phyloP scores from a whole-genome alignment of 2,329 filamentous ascomycete species.

The Claviceps sp. region DNA sequence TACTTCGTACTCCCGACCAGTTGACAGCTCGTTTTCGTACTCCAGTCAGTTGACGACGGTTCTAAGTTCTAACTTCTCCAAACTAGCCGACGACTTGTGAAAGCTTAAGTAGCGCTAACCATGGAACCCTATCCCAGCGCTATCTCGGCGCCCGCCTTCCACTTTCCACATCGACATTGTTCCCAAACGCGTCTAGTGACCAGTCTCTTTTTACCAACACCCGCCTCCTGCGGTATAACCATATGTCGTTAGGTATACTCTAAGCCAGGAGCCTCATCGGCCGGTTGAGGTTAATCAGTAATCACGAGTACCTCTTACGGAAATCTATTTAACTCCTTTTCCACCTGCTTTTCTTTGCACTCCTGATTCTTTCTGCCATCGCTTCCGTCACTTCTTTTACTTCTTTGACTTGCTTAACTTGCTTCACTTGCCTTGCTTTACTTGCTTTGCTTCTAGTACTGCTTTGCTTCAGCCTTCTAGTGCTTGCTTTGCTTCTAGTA shows the following conservation, averaged over 20 bases:
- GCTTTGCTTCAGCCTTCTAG: no score
- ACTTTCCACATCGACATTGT: not conserved
- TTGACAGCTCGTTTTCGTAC: no score
- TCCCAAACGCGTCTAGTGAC: constrained; percentile 2
- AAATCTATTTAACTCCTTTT: constrained; percentile 1
- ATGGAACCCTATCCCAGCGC: not conserved
- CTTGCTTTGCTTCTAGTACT: not conserved
- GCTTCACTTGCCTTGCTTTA: no score
- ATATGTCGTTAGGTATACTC: not conserved
- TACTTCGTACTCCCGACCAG: no score
- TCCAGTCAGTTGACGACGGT: no score
- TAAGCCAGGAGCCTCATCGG: constrained; percentile 8
- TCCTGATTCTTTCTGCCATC: not conserved
- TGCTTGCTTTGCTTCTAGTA: not conserved
- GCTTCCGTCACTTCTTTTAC: no score
- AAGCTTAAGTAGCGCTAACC: not conserved
- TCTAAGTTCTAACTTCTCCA: no score
- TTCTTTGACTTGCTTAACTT: no score
- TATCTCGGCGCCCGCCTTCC: no score
- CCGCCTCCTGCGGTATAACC: not conserved
- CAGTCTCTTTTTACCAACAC: not conserved
- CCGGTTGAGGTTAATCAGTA: not conserved
- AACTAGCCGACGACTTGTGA: not conserved
- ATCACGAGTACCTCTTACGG: not conserved
- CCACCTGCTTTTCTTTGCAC: not conserved